Base-by-base conservation (phyloP, 1,284 basidiomycete genomes). In the Leccinum subrobustum region DNA sequence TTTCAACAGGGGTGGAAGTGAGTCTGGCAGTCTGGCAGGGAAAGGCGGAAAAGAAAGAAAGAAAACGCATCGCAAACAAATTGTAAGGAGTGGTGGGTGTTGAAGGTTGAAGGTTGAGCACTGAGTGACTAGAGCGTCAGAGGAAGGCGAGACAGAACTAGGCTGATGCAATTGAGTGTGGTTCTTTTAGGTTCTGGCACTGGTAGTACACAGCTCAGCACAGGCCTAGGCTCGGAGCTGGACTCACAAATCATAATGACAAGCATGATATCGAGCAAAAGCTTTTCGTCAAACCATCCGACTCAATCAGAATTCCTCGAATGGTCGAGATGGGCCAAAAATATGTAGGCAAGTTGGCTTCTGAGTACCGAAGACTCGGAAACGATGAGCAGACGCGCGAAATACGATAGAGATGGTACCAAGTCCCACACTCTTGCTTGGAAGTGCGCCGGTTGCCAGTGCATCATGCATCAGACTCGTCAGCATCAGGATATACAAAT, bases 41-140 rank as follows among this genome's bases (percentile, higher is more conserved):
- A 58, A 66, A 42, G 37, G 66, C 59, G 57, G 68, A 67, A 56
- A 68, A 56, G 4, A 68, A 70, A 3, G 66, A 70, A 47, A 68
- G 66, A 64, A 70, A 58, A 56, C 67, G 66, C 66, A 70, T 67
- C 53, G 53, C 58, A 52, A 58, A 9, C 56, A 14, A 67, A 66
- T n/a, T 50, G 14, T 16, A 67, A 65, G 52, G 64, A 70, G 60
- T n/a, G 68, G 56, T 20, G 37, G 56, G 63, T 58, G 59, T 12
- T 37, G 35, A 8, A 37, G 1, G 14, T 16, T 16, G 35, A 37
- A 11, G 3, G 35, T 11, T 37, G 14, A 37, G 35, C 25, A 6
- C 27, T 31, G 20, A 63, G 59, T 25, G 56, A 63, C 52, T 56
- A 31, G 54, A 63, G 52, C 35, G 39, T 14, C 1, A 42, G 35